Percentiles rank a stretch among this genome's conserved stretches.
Conservation (phyloP, 169 alveolate genomes). For the Cryptosporidium canis region DNA sequence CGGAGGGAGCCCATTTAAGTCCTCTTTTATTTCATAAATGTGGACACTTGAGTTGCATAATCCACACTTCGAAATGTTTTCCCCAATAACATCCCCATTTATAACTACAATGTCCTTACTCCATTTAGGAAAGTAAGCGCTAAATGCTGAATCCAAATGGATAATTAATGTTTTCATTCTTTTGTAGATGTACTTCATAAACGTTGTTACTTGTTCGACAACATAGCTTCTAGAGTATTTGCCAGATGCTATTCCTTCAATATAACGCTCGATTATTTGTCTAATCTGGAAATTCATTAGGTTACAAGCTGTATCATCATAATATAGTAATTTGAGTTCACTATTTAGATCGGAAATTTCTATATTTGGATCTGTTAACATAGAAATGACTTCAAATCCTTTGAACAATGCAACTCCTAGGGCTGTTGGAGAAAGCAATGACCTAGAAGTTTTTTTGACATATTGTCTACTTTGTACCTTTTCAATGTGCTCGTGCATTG, state of each 20-base stretch:
- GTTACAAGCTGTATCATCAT: background rate
- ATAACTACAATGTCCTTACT: background rate
- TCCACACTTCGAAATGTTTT: constrained; percentile 28
- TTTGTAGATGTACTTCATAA: constrained; percentile 25
- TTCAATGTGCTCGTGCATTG: constrained; percentile 98
- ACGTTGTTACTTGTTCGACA: constrained; percentile 3
- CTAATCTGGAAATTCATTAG: constrained; percentile 35
- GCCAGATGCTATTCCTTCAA: constrained; percentile 7
- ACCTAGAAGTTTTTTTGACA: constrained; percentile 78
- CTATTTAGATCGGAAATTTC: background rate
- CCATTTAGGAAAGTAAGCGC: constrained; percentile 35
- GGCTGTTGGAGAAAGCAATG: constrained; percentile 84
- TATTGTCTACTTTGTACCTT: constrained; percentile 92
- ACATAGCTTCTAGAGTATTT: constrained; percentile 32
- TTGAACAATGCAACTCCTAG: constrained; percentile 85
- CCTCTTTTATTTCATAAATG: background rate
- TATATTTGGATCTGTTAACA: constrained; percentile 74
- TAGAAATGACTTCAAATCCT: constrained; percentile 78
- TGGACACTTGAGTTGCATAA: constrained; percentile 4
- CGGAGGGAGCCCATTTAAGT: background rate
- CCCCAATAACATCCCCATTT: background rate
- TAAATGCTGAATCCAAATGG: constrained; percentile 14
- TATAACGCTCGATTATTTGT: constrained; percentile 10
- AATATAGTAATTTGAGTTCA: background rate
- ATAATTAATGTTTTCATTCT: constrained; percentile 3